phyloP scores from a whole-genome alignment of 2,329 filamentous ascomycete genomes.

The Penicillium verrucosum region DNA sequence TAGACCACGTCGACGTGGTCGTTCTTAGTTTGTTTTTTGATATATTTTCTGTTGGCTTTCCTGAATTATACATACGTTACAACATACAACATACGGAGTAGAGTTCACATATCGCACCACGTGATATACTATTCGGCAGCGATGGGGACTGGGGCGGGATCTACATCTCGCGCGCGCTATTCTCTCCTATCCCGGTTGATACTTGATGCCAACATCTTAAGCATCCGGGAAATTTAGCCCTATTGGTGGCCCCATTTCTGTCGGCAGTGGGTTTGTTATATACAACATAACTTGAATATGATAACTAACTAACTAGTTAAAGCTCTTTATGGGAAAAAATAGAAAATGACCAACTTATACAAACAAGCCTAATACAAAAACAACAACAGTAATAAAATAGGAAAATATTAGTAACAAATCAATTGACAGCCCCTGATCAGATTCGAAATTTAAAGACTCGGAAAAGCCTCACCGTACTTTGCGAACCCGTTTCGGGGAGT shows the following conservation, averaged over 20 bases:
- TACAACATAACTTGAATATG: neutral
- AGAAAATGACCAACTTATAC: neutral
- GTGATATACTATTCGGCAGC: slow-evolving; percentile 15
- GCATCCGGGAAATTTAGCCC: neutral
- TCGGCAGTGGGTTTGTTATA: neutral
- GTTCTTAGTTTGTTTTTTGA: neutral
- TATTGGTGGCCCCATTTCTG: slow-evolving; percentile 3
- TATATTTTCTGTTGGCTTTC: neutral
- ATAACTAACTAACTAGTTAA: neutral
- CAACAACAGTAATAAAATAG: neutral
- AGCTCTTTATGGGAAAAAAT: neutral
- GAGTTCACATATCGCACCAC: neutral
- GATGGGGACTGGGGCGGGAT: slow-evolving; percentile 11
- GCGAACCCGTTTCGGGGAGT: slow-evolving; percentile 18
- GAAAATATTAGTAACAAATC: neutral
- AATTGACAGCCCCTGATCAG: slow-evolving; percentile 6
- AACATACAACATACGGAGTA: neutral
- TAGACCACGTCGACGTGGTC: neutral
- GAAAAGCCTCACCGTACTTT: slow-evolving; percentile 26
- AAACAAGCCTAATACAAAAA: neutral
- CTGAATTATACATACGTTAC: neutral
- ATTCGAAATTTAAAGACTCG: neutral
- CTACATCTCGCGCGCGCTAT: slow-evolving; percentile 9
- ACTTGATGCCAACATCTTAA: neutral
- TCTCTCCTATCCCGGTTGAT: neutral